phyloP scores from a whole-genome alignment of 768 basidiomycete species.

The Boletus subparvulus region DNA sequence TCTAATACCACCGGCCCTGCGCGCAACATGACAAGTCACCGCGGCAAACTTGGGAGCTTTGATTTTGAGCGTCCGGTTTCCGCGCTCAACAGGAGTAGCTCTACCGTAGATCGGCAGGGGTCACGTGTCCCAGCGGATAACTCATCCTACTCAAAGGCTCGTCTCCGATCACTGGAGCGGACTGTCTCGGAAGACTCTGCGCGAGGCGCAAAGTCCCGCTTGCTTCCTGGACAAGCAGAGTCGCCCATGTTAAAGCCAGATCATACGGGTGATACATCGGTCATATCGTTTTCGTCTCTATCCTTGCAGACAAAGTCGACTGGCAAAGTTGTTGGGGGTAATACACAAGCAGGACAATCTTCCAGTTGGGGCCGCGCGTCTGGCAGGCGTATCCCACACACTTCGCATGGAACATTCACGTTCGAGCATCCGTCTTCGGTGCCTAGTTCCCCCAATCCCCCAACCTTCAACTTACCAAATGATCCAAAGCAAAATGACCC shows the following conservation, averaged over 20 bases:
- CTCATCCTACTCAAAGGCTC: constrained; percentile 11
- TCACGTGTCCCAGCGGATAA: constrained; percentile 2
- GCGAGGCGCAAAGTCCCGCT: constrained; percentile 13
- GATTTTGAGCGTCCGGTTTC: constrained; percentile 71
- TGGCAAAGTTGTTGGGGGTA: constrained; percentile 19
- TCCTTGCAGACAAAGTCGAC: constrained; percentile 44
- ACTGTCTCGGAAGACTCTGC: constrained; percentile 30
- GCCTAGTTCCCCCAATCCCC: constrained; percentile 35
- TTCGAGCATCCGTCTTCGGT: constrained; percentile 70
- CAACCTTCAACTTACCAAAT: constrained; percentile 17
- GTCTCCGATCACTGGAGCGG: constrained; percentile 21
- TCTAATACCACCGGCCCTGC: constrained; percentile 3
- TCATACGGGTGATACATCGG: constrained; percentile 36
- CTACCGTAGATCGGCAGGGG: constrained; percentile 24
- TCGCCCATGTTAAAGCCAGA: constrained; percentile 32
- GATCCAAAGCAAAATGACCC: constrained; percentile 8
- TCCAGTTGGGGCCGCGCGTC: constrained; percentile 61
- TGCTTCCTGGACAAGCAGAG: constrained; percentile 17
- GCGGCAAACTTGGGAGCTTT: constrained; percentile 69
- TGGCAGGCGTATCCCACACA: constrained; percentile 39
- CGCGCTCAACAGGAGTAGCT: constrained; percentile 31
- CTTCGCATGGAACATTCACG: constrained; percentile 59
- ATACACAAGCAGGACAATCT: constrained; percentile 38
- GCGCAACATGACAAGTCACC: constrained; percentile 37
- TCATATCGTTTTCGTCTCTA: constrained; percentile 33